phyloP scores from a whole-genome alignment of 345 rosid genomes.

The Eucalyptus coolabah region DNA sequence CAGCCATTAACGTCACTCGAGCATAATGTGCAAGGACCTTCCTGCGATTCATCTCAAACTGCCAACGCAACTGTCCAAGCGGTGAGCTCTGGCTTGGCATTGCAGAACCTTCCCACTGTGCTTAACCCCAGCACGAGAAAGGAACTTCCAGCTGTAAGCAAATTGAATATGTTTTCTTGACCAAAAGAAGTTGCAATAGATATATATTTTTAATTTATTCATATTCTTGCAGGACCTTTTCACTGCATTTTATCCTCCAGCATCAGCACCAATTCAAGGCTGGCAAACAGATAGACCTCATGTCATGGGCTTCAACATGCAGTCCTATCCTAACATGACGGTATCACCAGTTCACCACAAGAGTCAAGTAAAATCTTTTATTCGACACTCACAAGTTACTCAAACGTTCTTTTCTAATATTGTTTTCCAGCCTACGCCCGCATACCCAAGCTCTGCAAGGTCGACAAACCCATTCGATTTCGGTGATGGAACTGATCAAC shows the following conservation, averaged over 20 bases:
- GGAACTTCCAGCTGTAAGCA: conserved; percentile 61
- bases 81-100: conserved; percentile 1
- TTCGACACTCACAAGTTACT: neutral
- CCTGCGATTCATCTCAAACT: neutral
- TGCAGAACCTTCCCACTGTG: conserved; percentile 16
- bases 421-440: conserved; percentile 25
- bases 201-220: neutral
- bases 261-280: conserved; percentile 16
- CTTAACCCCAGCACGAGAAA: conserved; percentile 24
- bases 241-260: conserved; percentile 31
- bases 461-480: conserved; percentile 66
- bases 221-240: conserved; percentile 54
- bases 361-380: neutral
- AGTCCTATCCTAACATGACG: conserved; percentile 28
- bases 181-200: neutral
- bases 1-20: neutral
- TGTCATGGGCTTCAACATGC: conserved; percentile 35
- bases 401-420: neutral
- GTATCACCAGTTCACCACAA: neutral
- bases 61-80: conserved; percentile 12
- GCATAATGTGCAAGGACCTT: conserved; percentile 12
- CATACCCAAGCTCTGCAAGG: conserved; percentile 16
- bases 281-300: conserved; percentile 38
- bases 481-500: conserved; percentile 12
- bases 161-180: neutral